Percentiles rank a stretch among this genome's conserved stretches.
These are phyloP conservation scores for Xenoacremonium recifei DNA, from an alignment of 2,329 filamentous ascomycete species.

Conservation along the genomic window DNA sequence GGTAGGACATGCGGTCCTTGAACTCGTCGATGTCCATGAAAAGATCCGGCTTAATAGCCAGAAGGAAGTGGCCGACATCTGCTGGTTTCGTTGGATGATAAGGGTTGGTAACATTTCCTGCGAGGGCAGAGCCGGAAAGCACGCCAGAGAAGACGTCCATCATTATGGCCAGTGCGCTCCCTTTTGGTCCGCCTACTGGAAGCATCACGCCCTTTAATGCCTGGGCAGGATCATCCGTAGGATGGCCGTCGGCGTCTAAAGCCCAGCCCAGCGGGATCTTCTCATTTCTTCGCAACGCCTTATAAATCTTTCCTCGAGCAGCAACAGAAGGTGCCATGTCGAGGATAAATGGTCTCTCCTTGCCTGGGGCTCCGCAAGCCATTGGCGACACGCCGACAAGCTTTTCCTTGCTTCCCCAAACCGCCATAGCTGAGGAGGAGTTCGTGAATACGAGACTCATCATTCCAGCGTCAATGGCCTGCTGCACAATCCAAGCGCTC, in stretches of 20 bases:
- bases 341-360: constrained; percentile 61
- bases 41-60: constrained; percentile 69
- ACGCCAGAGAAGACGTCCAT: constrained; percentile 85
- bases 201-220: constrained; percentile 76
- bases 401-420: constrained; percentile 66
- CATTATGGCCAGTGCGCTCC: constrained; percentile 72
- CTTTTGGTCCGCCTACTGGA: constrained; percentile 80
- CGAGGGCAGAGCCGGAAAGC: constrained; percentile 72
- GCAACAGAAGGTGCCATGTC: constrained; percentile 69
- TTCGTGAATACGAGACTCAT: constrained; percentile 69
- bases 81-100: constrained; percentile 67
- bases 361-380: constrained; percentile 68
- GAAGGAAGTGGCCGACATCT: constrained; percentile 70
- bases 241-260: constrained; percentile 64
- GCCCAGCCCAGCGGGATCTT: constrained; percentile 71
- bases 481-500: constrained; percentile 74
- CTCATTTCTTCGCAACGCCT: constrained; percentile 62
- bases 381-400: constrained; percentile 71
- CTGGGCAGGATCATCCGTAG: constrained; percentile 66
- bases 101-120: constrained; percentile 69
- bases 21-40: constrained; percentile 70
- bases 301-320: constrained; percentile 67
- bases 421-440: constrained; percentile 66
- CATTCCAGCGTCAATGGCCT: constrained; percentile 68
- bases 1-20: constrained; percentile 52